phyloP scores from a whole-genome alignment of 306 rosid genomes.

The Glycine soja region DNA sequence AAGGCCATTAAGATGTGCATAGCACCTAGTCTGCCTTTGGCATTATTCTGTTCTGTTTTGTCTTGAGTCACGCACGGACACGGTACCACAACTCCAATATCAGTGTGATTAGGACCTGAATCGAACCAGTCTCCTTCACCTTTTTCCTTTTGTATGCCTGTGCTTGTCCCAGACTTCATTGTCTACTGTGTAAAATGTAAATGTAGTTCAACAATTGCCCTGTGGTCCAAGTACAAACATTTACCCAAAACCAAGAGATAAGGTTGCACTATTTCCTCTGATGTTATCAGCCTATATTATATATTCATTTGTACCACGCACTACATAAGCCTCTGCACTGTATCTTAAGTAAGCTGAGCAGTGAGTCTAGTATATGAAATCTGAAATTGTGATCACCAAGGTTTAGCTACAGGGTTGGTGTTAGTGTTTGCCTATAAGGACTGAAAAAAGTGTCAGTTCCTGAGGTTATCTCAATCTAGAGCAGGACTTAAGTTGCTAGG shows the following conservation, averaged over 20 bases:
- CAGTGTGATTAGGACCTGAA: conserved; percentile 29
- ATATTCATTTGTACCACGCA: conserved; percentile 22
- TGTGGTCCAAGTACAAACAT: not conserved
- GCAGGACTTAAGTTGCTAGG: conserved; percentile 14
- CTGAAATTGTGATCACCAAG: conserved; percentile 3
- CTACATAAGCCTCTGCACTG: conserved; percentile 7
- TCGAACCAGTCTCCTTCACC: conserved; percentile 14
- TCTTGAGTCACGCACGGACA: no score
- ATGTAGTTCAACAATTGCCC: conserved; percentile 5
- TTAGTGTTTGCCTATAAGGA: not conserved
- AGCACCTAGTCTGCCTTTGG: conserved; percentile 8
- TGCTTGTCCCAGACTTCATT: conserved; percentile 19
- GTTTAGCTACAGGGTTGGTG: not conserved
- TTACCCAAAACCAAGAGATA: conserved; percentile 2
- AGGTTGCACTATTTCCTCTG: conserved; percentile 39
- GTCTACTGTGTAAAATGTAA: not conserved
- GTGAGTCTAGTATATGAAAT: not conserved
- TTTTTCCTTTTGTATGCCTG: conserved; percentile 16
- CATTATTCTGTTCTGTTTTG: conserved; percentile 11
- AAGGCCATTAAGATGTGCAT: conserved; percentile 41
- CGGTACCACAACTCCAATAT: not conserved
- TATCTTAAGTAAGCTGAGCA: not conserved
- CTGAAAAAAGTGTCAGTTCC: not conserved
- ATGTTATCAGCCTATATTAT: conserved; percentile 28
- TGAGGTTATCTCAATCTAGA: conserved; percentile 1